Base-by-base conservation (phyloP, 768 basidiomycete genomes). In the Leucocoprinus sp. region DNA sequence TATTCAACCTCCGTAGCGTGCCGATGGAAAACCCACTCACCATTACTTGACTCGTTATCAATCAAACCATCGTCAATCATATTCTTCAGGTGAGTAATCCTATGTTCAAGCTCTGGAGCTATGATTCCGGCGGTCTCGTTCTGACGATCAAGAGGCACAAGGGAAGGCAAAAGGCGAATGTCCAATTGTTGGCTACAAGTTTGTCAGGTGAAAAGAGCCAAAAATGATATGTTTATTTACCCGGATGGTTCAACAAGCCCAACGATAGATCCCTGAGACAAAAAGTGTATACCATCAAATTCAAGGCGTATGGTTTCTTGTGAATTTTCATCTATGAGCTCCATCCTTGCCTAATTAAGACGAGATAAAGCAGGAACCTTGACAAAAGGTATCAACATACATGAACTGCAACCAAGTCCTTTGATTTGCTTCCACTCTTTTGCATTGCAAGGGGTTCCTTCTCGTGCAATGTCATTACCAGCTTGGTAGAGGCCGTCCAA, bases 241-340 rank as follows among this genome's bases (percentile, higher is more conserved):
- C 79, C 80, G 14, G 59, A 55, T 3, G 80, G 74, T 52, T 78
- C 74, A 14, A 81, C 84, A 40, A 86, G 70, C 1, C 84, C 88
- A 55, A 80, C 86, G n/a, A 92, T 73, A 0, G 84, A 74, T 0
- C 88, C 88, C 45, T 84, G 83, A 19, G 70, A 59, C 8, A 84
- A 53, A 56, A 88, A 81, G 60, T 90, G 87, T 18, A 90, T 67
- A 1, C 84, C 88, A 57, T 84, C 81, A 50, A 91, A 80, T 49
- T 89, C 83, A 1, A 89, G 62, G 26, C 75, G 69, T 34, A 87
- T 59, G 38, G 84, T 80, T 37, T 79, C 78, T 0, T 66, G 60
- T 3, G 60, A 71, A n/a, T 60, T 58, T 5, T 66, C 54, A 51
- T 82, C 74, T 11, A 70, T 70, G n/a, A 88, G 56, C 49, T 89